Evolutionary conservation across 768 basidiomycete genomes (phyloP).

Genomic region (Trametes maxima): DNA sequence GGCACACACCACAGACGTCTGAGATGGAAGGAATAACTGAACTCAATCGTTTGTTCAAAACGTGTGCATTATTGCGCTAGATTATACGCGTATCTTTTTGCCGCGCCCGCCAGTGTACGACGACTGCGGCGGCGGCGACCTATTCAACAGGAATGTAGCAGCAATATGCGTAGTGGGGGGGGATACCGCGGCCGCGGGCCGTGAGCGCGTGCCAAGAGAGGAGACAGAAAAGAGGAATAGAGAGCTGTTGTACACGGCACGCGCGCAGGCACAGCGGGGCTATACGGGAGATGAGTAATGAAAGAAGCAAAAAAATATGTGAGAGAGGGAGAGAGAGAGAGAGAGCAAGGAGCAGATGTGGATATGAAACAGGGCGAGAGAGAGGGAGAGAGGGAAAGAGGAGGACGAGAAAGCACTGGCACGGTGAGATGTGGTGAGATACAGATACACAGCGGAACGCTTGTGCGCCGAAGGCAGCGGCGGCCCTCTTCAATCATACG

Average conservation of each 20-base stretch:
- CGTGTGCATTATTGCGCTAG: slow-evolving; percentile 5
- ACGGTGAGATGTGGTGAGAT: not conserved
- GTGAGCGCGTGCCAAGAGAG: slow-evolving; percentile 1
- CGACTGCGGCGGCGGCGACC: not conserved
- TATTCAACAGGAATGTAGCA: too few relatives aligned
- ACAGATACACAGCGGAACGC: slow-evolving; percentile 19
- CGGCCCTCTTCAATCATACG: not conserved
- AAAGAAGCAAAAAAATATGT: not conserved
- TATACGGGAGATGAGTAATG: not conserved
- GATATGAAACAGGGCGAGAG: slow-evolving; percentile 4
- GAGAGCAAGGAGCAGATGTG: not conserved
- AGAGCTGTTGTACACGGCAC: slow-evolving; percentile 14
- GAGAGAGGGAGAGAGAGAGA: not conserved
- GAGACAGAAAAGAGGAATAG: not conserved
- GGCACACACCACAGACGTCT: too few relatives aligned
- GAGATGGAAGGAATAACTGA: too few relatives aligned
- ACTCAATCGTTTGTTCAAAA: not conserved
- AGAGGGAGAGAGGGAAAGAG: slow-evolving; percentile 4
- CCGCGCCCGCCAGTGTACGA: not conserved
- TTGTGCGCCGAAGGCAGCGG: not conserved
- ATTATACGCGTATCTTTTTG: slow-evolving; percentile 16
- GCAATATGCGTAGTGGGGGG: too few relatives aligned
- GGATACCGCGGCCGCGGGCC: not conserved
- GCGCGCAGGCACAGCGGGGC: not conserved
- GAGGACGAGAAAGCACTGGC: not conserved